Percentiles rank a stretch among this genome's conserved stretches.
These are phyloP conservation scores for Hortiboletus flavorubellus DNA, from an alignment of 768 basidiomycete species.

Conservation along the genomic window DNA sequence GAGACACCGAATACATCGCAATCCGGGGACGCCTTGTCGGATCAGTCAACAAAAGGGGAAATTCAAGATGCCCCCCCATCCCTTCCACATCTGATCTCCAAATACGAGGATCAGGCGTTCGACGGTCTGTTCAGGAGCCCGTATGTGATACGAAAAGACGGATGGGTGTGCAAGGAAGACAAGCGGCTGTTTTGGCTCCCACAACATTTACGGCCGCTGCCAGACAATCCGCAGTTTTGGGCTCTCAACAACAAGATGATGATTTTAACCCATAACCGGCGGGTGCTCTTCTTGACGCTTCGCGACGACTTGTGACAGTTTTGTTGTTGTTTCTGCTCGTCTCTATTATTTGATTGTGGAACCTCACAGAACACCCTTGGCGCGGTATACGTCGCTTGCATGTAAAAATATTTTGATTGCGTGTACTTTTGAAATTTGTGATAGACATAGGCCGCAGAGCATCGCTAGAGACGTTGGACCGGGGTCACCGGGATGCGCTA, in stretches of 20 bases:
- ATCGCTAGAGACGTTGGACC: too few species aligned
- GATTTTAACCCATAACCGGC: constrained; percentile 4
- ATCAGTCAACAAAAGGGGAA: too few species aligned
- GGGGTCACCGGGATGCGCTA: too few species aligned
- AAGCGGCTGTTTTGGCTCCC: constrained; percentile 13
- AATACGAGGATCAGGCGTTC: background rate
- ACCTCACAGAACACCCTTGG: too few species aligned
- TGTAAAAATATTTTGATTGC: too few species aligned
- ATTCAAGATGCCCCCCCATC: background rate
- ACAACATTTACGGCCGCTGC: constrained; percentile 5
- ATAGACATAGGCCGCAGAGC: too few species aligned
- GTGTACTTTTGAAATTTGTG: too few species aligned
- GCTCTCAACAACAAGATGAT: constrained; percentile 3
- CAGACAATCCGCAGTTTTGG: background rate
- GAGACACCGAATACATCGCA: background rate
- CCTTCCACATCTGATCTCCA: constrained; percentile 4
- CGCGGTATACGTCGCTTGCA: too few species aligned
- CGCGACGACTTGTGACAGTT: background rate
- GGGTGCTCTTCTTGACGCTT: constrained; percentile 4
- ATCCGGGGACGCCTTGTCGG: background rate
- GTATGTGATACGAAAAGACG: constrained; percentile 6
- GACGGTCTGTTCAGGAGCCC: constrained; percentile 4
- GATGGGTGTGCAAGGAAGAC: constrained; percentile 10
- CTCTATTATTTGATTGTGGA: background rate
- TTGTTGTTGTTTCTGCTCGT: background rate